Evolutionary conservation across 805 yeast genomes (phyloP), one percentile per base, ranked within the genome.

Genomic region (Saccharomyces mikatae): DNA sequence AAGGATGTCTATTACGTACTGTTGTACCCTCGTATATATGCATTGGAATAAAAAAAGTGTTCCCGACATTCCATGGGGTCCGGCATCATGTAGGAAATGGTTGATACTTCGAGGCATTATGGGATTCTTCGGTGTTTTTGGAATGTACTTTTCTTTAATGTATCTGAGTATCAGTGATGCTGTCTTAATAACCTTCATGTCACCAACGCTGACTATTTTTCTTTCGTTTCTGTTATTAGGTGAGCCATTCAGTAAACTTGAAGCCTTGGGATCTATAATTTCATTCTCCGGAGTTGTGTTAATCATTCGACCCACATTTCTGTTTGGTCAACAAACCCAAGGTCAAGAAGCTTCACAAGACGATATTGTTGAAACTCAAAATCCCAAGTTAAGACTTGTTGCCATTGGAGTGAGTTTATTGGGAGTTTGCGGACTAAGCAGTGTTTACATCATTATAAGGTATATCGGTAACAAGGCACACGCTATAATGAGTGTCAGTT

Each of bases 91-190:
- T 44, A 72, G 96, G 9, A 61, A 66, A 50, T 73, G 79, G 58
- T 71, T 89, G 55, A 64, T 80, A 0, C 51, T 78, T 2, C 74
- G 96, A 54, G 96, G 96, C 0, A 49, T 76, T 1, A 75, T 82
- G 11, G 97, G 97, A 2, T 87, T 82, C 61, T 66, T 85, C 54
- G 95, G 96, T 2, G 94, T 89, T 4, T 83, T 84, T 62, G 84
- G 91, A 2, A 73, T 86, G 63, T 89, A 87, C 67, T 87, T 76
- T 65, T 81, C 95, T 0, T 72, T 89, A 58, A 76, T 81, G 70
- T 87, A 85, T 61, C 74, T 89, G 48, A 79, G 87, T 50, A 76
- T 89, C 5, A 83, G 90, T 6, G 96, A 89, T 63, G 87, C 92
- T 0, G 82, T 87, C 1, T 84, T 86, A 10, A 83, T 89, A 51